Evolutionary conservation across 2,329 filamentous ascomycete species (phyloP).

Genomic region (Mariannaea elegans): DNA sequence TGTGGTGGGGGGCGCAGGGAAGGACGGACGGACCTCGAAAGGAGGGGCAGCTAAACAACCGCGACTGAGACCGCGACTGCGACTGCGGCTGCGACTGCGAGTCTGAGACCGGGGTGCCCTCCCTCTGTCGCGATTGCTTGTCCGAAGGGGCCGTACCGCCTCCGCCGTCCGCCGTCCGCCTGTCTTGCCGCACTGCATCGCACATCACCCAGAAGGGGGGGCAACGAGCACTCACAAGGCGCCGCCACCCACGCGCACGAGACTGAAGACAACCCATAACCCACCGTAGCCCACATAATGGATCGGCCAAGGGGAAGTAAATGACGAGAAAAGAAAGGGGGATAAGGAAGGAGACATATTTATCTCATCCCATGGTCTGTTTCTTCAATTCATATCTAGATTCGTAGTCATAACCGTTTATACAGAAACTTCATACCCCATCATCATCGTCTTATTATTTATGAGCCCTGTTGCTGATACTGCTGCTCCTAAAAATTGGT

Average conservation of each 20-base stretch:
- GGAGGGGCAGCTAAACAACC: conserved; percentile 10
- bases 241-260: conserved; percentile 16
- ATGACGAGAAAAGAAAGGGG: not conserved
- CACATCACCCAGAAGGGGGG: conserved; percentile 6
- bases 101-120: not conserved
- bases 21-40: conserved; percentile 10
- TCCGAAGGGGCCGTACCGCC: conserved; percentile 14
- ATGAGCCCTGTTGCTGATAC: not conserved
- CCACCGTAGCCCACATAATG: conserved; percentile 5
- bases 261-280: conserved; percentile 4
- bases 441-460: not conserved
- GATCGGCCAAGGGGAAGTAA: not conserved
- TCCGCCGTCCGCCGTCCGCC: not conserved
- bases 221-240: conserved; percentile 18
- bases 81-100: not conserved
- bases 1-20: conserved; percentile 3
- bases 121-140: not conserved
- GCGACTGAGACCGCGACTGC: conserved; percentile 1
- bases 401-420: not conserved
- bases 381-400: not conserved
- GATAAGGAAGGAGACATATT: not conserved
- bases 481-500: not conserved
- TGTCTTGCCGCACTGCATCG: not conserved
- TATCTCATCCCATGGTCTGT: not conserved
- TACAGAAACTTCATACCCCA: not conserved